Evolutionary conservation across 805 yeast genomes (phyloP).

Genomic region (Spathaspora gorwiae): DNA sequence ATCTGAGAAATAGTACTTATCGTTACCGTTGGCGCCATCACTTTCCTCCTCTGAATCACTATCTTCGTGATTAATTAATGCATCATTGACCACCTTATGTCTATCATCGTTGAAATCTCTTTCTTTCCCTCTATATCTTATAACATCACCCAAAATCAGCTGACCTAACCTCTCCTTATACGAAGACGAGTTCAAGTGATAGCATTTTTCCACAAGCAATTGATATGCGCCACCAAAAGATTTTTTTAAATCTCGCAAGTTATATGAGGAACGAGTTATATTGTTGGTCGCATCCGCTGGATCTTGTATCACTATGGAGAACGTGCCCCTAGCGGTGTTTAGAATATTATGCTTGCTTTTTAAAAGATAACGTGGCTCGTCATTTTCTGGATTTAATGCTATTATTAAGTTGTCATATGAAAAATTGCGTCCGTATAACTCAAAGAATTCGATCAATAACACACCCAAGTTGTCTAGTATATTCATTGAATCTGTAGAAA

Average conservation of each 20-base stretch:
- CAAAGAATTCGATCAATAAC: constrained; percentile 84
- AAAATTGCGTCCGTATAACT: constrained; percentile 84
- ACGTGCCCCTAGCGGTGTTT: constrained; percentile 49
- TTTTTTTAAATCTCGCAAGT: constrained; percentile 70
- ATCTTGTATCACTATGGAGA: constrained; percentile 76
- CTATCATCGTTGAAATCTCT: constrained; percentile 79
- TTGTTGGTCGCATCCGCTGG: constrained; percentile 84
- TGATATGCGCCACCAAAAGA: constrained; percentile 89
- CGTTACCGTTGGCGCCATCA: constrained; percentile 34
- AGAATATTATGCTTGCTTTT: constrained; percentile 53
- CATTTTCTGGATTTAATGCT: constrained; percentile 51
- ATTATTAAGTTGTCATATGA: constrained; percentile 78
- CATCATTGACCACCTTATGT: constrained; percentile 55
- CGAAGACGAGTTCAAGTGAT: constrained; percentile 60
- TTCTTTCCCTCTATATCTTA: constrained; percentile 66
- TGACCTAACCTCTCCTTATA: constrained; percentile 64
- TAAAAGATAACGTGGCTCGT: constrained; percentile 53
- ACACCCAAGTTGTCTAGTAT: constrained; percentile 79
- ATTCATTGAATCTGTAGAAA: constrained; percentile 60
- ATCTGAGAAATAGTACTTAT: constrained; percentile 41
- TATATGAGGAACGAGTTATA: constrained; percentile 80
- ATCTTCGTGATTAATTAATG: constrained; percentile 34
- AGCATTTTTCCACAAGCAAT: constrained; percentile 67
- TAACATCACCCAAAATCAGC: constrained; percentile 75
- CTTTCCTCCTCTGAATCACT: constrained; percentile 20